Percentiles rank a stretch among this genome's conserved stretches.
Evolutionary conservation across 352 stramenopile genomes (phyloP).

Genomic region (Phytopythium helicoides): DNA sequence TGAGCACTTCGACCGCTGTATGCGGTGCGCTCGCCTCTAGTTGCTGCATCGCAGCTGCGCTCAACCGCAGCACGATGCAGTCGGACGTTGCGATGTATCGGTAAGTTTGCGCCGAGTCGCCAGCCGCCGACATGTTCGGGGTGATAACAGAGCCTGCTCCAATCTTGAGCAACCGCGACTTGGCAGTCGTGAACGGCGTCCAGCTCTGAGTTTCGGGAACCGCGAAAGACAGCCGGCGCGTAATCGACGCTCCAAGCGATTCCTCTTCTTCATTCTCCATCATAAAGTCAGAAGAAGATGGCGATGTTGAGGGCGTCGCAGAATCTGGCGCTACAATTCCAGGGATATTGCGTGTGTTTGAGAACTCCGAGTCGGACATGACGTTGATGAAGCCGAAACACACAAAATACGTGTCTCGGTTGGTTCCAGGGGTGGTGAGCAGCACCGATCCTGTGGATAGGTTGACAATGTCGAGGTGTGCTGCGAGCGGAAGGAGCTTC

Average conservation of each 20-base stretch:
- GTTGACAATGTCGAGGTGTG: slow-evolving; percentile 58
- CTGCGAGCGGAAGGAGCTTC: slow-evolving; percentile 55
- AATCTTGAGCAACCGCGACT: slow-evolving; percentile 70
- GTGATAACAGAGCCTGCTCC: slow-evolving; percentile 71
- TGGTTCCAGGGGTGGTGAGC: slow-evolving; percentile 26
- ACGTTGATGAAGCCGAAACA: slow-evolving; percentile 77
- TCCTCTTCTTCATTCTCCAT: background rate
- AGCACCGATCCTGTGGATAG: slow-evolving; percentile 40
- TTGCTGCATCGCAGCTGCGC: slow-evolving; percentile 48
- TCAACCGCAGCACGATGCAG: slow-evolving; percentile 64
- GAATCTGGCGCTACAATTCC: slow-evolving; percentile 22
- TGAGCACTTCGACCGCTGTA: slow-evolving; percentile 72
- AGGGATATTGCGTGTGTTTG: slow-evolving; percentile 51
- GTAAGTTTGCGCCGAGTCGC: slow-evolving; percentile 32
- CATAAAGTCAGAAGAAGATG: background rate
- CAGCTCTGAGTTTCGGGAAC: slow-evolving; percentile 52
- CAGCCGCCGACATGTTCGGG: slow-evolving; percentile 33
- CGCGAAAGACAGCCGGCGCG: slow-evolving; percentile 23
- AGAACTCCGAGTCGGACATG: slow-evolving; percentile 66
- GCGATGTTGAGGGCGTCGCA: background rate
- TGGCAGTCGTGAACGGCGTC: slow-evolving; percentile 62
- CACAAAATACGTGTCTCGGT: slow-evolving; percentile 70
- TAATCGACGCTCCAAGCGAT: background rate
- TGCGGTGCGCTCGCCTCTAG: slow-evolving; percentile 55
- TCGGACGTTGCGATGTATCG: slow-evolving; percentile 65